These are phyloP conservation scores for Suillus subluteus DNA, from an alignment of 768 basidiomycete genomes.

Conservation along the genomic window DNA sequence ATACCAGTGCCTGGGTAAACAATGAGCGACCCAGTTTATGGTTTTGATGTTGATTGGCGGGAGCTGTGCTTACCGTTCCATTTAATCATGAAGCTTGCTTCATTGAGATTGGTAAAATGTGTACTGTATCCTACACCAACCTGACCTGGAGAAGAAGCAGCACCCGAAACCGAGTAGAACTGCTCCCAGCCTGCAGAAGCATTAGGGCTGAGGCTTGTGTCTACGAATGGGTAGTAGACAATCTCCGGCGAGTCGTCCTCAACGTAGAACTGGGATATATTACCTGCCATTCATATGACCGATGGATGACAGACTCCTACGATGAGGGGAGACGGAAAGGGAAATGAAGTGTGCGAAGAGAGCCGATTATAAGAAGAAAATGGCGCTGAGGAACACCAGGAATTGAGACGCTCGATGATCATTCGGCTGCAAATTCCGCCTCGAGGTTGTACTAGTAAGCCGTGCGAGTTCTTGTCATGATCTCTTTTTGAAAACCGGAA, in stretches of 20 bases:
- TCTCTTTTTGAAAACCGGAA: neutral
- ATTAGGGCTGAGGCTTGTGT: constrained; percentile 54
- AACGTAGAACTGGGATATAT: constrained; percentile 45
- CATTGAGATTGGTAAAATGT: constrained; percentile 65
- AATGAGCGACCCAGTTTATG: neutral
- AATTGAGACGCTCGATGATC: constrained; percentile 21
- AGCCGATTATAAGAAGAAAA: constrained; percentile 11
- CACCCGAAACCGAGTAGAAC: constrained; percentile 56
- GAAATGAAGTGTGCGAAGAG: constrained; percentile 15
- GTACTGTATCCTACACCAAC: constrained; percentile 58
- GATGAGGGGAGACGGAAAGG: constrained; percentile 30
- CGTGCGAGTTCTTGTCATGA: neutral
- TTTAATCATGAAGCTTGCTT: constrained; percentile 55
- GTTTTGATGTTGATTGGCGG: constrained; percentile 4
- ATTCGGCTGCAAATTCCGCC: constrained; percentile 25
- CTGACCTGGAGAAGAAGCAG: constrained; percentile 43
- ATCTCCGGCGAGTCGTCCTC: constrained; percentile 72
- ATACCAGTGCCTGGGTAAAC: constrained; percentile 61
- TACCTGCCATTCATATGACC: constrained; percentile 35
- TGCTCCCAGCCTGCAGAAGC: constrained; percentile 70
- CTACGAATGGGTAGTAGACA: constrained; percentile 60
- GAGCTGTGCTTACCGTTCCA: constrained; percentile 60
- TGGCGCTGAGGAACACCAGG: constrained; percentile 11
- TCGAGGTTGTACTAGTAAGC: constrained; percentile 25
- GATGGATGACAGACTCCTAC: constrained; percentile 28